Percentiles rank a stretch among this genome's conserved stretches.
Conservation (phyloP, 2,329 filamentous ascomycete species). For the Exophiala viscosa region DNA sequence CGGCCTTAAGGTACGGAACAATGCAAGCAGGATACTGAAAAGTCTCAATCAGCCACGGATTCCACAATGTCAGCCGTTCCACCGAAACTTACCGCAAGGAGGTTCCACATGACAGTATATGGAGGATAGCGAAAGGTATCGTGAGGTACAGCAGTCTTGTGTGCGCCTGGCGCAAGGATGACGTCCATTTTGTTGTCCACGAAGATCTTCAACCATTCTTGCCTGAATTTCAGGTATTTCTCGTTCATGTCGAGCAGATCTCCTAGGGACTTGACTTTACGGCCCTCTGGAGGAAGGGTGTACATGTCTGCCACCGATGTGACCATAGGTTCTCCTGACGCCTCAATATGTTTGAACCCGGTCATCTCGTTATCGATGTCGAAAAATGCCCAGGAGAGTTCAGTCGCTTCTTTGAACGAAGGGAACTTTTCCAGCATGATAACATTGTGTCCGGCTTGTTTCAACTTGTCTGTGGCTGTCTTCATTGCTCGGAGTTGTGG, state of each 20-base stretch:
- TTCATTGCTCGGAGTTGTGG: constrained; percentile 38
- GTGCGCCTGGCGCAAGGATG: constrained; percentile 59
- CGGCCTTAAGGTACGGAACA: constrained; percentile 44
- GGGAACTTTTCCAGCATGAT: constrained; percentile 37
- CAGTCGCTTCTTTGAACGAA: constrained; percentile 13
- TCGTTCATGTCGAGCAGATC: constrained; percentile 17
- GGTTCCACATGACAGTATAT: constrained; percentile 55
- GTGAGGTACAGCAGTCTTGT: constrained; percentile 59
- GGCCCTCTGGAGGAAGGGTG: constrained; percentile 16
- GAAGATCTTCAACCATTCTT: constrained; percentile 27
- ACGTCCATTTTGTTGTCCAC: constrained; percentile 51
- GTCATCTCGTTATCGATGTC: constrained; percentile 20
- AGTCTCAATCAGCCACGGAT: not conserved
- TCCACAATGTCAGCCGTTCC: not conserved
- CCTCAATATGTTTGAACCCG: constrained; percentile 32
- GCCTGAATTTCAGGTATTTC: constrained; percentile 9
- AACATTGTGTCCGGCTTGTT: constrained; percentile 44
- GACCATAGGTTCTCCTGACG: constrained; percentile 22
- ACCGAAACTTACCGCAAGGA: constrained; percentile 48
- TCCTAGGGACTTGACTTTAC: constrained; percentile 10
- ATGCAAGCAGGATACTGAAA: constrained; percentile 52
- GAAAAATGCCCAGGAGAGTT: constrained; percentile 12
- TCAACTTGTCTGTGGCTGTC: constrained; percentile 36
- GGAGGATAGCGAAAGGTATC: constrained; percentile 43
- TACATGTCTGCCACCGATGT: constrained; percentile 21